Conservation (phyloP, 331 rosid species). For the Telfairia occidentalis region DNA sequence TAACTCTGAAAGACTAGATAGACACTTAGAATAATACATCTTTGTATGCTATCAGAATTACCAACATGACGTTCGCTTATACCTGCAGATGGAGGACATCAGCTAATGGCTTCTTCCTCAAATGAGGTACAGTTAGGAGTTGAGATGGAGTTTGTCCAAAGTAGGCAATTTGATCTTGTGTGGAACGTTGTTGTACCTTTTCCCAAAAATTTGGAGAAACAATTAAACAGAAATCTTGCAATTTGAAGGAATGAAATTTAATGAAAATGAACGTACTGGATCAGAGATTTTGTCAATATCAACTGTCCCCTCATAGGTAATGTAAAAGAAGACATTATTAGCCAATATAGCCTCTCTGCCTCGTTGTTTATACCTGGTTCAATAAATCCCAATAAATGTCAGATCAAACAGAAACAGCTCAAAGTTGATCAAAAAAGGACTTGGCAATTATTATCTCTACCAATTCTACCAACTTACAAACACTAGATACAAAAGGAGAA, state of each 20-base stretch:
- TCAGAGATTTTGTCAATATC: slow-evolving; percentile 90
- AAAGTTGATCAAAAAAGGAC: slow-evolving; percentile 12
- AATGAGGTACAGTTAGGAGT: slow-evolving; percentile 81
- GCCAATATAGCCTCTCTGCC: slow-evolving; percentile 86
- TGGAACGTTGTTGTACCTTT: slow-evolving; percentile 78
- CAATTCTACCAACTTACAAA: slow-evolving; percentile 19
- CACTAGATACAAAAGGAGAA: slow-evolving; percentile 15
- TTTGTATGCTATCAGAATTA: neutral
- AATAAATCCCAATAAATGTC: slow-evolving; percentile 18
- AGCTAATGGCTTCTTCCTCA: slow-evolving; percentile 58
- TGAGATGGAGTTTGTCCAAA: slow-evolving; percentile 99
- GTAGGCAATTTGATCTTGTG: slow-evolving; percentile 98
- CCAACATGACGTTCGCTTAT: neutral
- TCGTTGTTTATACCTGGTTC: slow-evolving; percentile 82
- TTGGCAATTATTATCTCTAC: slow-evolving; percentile 11
- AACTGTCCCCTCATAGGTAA: slow-evolving; percentile 89
- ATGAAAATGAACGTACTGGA: slow-evolving; percentile 38
- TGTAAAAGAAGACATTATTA: slow-evolving; percentile 87
- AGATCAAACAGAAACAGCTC: slow-evolving; percentile 10
- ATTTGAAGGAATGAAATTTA: neutral
- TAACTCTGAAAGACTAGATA: neutral
- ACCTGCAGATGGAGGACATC: slow-evolving; percentile 98
- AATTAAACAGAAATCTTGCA: neutral
- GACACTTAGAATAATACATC: neutral
- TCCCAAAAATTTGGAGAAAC: slow-evolving; percentile 1